Evolutionary conservation across 495 filamentous ascomycete genomes (phyloP).

Genomic region (Tetracladium setigerum): DNA sequence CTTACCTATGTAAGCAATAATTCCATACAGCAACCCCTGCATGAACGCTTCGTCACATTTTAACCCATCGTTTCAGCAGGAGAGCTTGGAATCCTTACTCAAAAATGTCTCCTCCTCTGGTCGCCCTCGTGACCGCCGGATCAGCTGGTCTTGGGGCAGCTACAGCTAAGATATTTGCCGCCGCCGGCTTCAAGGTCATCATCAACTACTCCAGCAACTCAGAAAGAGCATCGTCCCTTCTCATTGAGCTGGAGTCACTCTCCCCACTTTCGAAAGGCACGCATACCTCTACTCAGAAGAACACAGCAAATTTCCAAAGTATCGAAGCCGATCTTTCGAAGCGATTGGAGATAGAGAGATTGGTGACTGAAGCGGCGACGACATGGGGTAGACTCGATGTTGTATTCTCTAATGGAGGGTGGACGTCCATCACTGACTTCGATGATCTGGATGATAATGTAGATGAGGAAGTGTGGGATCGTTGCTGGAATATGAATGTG

Average conservation of each 20-base stretch:
- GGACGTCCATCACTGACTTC: constrained; percentile 29
- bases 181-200: constrained; percentile 36
- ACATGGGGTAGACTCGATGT: constrained; percentile 42
- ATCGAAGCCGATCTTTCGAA: constrained; percentile 40
- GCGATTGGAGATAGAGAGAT: constrained; percentile 29
- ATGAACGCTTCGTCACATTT: no score
- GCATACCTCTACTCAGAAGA: neutral
- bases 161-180: constrained; percentile 39
- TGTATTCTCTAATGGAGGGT: constrained; percentile 44
- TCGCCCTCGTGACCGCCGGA: constrained; percentile 46
- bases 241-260: constrained; percentile 30
- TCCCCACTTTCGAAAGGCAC: constrained; percentile 7
- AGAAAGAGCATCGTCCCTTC: constrained; percentile 31
- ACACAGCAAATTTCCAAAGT: constrained; percentile 23
- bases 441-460: constrained; percentile 41
- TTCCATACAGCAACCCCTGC: no score
- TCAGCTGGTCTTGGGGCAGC: constrained; percentile 49
- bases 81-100: no score
- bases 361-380: constrained; percentile 33
- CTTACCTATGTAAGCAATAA: no score
- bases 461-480: constrained; percentile 46
- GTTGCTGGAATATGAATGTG: constrained; percentile 46
- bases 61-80: no score
- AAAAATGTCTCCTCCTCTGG: constrained; percentile 21
- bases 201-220: constrained; percentile 43